Evolutionary conservation across 1,139 yeast genomes (phyloP).

Genomic region (Zygoascus hellenicus): DNA sequence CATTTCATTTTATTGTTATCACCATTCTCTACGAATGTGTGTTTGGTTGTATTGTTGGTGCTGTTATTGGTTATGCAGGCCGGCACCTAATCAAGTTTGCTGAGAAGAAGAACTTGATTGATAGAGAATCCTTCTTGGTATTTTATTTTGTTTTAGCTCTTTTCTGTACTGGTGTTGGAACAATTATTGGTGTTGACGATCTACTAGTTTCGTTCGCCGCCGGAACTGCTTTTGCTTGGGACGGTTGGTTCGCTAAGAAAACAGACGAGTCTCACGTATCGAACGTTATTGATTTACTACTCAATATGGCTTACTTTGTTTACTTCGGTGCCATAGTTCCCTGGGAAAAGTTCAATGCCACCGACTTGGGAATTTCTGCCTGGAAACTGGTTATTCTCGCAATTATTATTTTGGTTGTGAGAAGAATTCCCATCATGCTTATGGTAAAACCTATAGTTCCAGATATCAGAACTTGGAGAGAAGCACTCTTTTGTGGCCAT

Average conservation of each 20-base stretch:
- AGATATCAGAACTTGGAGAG: slow-evolving; percentile 90
- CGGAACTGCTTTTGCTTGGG: slow-evolving; percentile 96
- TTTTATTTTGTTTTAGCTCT: slow-evolving; percentile 82
- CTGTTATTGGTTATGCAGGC: slow-evolving; percentile 66
- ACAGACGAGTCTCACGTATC: slow-evolving; percentile 92
- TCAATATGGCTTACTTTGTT: slow-evolving; percentile 80
- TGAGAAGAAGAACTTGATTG: slow-evolving; percentile 68
- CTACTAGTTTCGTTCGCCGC: slow-evolving; percentile 90
- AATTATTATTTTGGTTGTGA: slow-evolving; percentile 70
- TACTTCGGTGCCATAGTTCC: slow-evolving; percentile 94
- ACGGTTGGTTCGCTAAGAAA: slow-evolving; percentile 82
- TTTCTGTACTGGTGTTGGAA: slow-evolving; percentile 88
- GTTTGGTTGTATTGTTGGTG: slow-evolving; percentile 78
- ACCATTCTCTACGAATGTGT: slow-evolving; percentile 84
- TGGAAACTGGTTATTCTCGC: slow-evolving; percentile 86
- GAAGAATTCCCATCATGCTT: slow-evolving; percentile 85
- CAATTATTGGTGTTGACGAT: slow-evolving; percentile 90
- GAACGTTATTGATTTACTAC: slow-evolving; percentile 73
- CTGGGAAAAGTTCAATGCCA: slow-evolving; percentile 76
- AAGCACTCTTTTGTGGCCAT: slow-evolving; percentile 92
- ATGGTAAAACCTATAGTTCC: slow-evolving; percentile 79
- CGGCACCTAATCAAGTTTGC: slow-evolving; percentile 74
- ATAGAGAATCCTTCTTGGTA: slow-evolving; percentile 89
- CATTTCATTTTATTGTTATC: slow-evolving; percentile 76
- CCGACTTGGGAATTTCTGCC: slow-evolving; percentile 59